These are phyloP conservation scores for Cyanidiococcus yangmingshanensis DNA, from an alignment of 23 red algal genomes.

Conservation along the genomic window DNA sequence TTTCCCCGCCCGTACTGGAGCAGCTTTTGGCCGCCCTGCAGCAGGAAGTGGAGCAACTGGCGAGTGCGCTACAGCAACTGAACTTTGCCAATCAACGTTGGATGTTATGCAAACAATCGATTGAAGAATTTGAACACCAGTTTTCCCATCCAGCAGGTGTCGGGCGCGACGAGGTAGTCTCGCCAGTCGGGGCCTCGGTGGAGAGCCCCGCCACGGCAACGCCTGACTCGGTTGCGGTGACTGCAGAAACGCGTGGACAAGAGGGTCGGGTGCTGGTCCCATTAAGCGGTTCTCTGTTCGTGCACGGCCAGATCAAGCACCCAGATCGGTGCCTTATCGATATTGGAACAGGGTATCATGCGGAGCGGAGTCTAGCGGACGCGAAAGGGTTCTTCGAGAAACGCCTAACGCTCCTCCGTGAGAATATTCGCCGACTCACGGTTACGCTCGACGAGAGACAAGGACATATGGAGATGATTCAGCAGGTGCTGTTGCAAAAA, in stretches of 20 bases:
- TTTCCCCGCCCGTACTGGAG: neutral
- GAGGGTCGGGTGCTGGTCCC: neutral
- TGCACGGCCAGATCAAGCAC: neutral
- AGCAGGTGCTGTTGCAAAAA: neutral
- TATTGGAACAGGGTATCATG: constrained; percentile 4
- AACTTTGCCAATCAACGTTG: neutral
- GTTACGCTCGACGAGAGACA: neutral
- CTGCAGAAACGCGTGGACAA: neutral
- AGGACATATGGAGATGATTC: neutral
- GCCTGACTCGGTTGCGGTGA: neutral
- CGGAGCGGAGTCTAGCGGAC: neutral
- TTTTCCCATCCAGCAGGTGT: no score
- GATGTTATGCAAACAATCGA: neutral
- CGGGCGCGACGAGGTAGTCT: neutral
- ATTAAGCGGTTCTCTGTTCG: neutral
- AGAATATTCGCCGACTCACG: neutral
- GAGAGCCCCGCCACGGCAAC: neutral
- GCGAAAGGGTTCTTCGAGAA: neutral
- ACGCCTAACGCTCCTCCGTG: neutral
- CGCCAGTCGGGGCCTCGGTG: neutral
- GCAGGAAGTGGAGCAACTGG: constrained; percentile 1
- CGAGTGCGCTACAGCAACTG: neutral
- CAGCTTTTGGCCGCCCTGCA: neutral
- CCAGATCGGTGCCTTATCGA: constrained; percentile 4
- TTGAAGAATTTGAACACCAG: neutral